Base-by-base conservation (phyloP, 2,329 filamentous ascomycete genomes). In the Exophiala xenobiotica region DNA sequence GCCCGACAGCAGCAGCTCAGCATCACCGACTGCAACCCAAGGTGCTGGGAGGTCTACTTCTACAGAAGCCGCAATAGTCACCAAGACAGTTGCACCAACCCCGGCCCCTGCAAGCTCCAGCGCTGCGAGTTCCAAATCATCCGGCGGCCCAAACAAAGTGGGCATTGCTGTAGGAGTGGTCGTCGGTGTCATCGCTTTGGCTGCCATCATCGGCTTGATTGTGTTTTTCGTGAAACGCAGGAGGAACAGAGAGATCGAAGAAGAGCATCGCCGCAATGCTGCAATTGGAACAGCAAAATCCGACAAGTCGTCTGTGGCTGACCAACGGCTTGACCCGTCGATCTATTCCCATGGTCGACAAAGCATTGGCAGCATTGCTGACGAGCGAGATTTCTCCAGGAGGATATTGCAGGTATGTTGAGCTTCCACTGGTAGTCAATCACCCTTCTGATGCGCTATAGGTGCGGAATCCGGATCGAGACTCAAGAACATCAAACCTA, bases 321-420 rank as follows among this genome's bases (percentile, higher is more conserved):
- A 97, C 67, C 85, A 88, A 35, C 83, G 92, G 49, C 82, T 96
- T 51, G 92, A 97, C 60, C 90, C 90, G 6, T 85, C 78, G 50
- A 81, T 90, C 59, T 85, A 95, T 79, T 85, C 86, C 52, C 82
- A 90, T 62, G 80, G 90, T 66, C 83, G 91, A 70, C 81, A 92
- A 74, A 96, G 92, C 72, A 89, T 93, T 65, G 92, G 92, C 62
- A 96, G 91, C 71, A 96, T 97, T 70, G 92, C 91, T 46, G 92
- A 97, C 70, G 95, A 96, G 72, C 85, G 95, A 72, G 92, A 97
- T 70, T 97, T 96, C 74, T 96, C 92, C 57, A 84, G 92, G 74
- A 87, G 88, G 74, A 96, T 97, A 71, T 81, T 97, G 67, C 88
- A 95, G 83, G 92, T 95, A 80, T 61, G 81, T 74, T 39, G 24